These are phyloP conservation scores for Grifola frondosa DNA, from an alignment of 1,284 basidiomycete genomes.

Conservation along the genomic window DNA sequence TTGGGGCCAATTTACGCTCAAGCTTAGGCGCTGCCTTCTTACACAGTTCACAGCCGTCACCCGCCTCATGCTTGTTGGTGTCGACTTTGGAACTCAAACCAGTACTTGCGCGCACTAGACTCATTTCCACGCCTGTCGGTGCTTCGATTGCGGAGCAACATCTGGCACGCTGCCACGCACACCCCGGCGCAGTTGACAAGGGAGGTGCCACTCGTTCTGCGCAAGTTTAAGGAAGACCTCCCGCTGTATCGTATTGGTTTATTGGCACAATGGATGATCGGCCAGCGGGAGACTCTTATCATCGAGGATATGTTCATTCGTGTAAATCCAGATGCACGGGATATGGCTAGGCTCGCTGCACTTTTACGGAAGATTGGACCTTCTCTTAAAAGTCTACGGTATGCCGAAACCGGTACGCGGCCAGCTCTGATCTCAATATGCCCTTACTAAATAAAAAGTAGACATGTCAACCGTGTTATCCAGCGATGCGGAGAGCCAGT, in stretches of 20 bases:
- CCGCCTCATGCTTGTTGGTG: conserved; percentile 2
- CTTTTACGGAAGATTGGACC: conserved; percentile 8
- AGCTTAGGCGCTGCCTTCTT: conserved; percentile 2
- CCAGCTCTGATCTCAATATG: not conserved
- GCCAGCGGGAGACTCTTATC: conserved; percentile 2
- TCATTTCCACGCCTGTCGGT: conserved; percentile 6
- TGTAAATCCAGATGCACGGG: too few species aligned
- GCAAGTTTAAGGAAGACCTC: too few species aligned
- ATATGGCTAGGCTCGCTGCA: conserved; percentile 7
- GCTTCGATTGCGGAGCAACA: conserved; percentile 1
- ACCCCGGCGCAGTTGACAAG: conserved; percentile 3
- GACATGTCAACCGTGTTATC: not conserved
- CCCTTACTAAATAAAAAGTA: not conserved
- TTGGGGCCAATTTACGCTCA: conserved; percentile 5
- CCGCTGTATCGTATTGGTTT: conserved; percentile 6
- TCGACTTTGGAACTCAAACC: conserved; percentile 14
- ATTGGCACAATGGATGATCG: conserved; percentile 9
- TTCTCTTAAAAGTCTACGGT: conserved; percentile 6
- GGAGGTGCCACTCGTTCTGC: conserved; percentile 9
- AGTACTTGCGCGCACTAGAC: conserved; percentile 9
- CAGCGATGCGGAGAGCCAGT: not conserved
- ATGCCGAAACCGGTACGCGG: not conserved
- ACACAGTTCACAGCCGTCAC: not conserved
- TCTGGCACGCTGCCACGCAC: conserved; percentile 3
- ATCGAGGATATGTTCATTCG: conserved; percentile 8